Percentiles rank a stretch among this genome's conserved stretches.
Evolutionary conservation across 1,139 yeast species (phyloP).

Genomic region (Groenewaldozyma sp.): DNA sequence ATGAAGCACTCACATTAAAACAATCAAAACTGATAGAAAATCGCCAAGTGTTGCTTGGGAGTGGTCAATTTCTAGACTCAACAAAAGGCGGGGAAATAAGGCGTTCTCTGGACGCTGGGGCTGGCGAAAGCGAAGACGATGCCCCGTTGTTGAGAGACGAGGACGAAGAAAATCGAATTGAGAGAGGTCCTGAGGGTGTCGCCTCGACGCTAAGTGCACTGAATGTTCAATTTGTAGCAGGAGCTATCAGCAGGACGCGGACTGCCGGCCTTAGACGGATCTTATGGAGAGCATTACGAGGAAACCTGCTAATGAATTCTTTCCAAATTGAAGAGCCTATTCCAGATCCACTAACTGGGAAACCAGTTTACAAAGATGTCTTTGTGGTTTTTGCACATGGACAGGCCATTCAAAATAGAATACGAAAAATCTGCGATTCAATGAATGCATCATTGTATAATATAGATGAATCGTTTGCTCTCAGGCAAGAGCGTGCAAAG

Average conservation of each 20-base stretch:
- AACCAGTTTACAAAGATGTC: constrained; percentile 51
- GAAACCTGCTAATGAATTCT: constrained; percentile 70
- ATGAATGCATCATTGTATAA: constrained; percentile 72
- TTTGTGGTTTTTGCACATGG: constrained; percentile 90
- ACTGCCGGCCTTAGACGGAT: constrained; percentile 71
- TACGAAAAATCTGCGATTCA: constrained; percentile 69
- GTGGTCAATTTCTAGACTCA: constrained; percentile 55
- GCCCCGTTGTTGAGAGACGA: constrained; percentile 18
- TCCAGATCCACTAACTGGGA: constrained; percentile 42
- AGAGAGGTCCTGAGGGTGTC: constrained; percentile 3
- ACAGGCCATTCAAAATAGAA: constrained; percentile 55
- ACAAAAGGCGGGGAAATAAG: constrained; percentile 15
- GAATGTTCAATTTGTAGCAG: constrained; percentile 60
- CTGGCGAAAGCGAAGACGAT: constrained; percentile 15
- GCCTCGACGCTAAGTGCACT: constrained; percentile 10
- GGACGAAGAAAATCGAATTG: constrained; percentile 8
- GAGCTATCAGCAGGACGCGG: constrained; percentile 70
- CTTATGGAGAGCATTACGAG: constrained; percentile 86
- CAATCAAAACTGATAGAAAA: constrained; percentile 52
- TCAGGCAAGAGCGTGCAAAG: constrained; percentile 48
- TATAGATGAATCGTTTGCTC: constrained; percentile 48
- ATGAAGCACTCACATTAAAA: constrained; percentile 45
- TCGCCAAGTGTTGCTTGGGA: constrained; percentile 60
- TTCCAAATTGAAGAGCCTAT: constrained; percentile 57
- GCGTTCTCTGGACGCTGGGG: constrained; percentile 17